Percentiles rank a stretch among this genome's conserved stretches.
phyloP scores from a whole-genome alignment of 176 grass and related monocot genomes.

The Eleusine coracana region DNA sequence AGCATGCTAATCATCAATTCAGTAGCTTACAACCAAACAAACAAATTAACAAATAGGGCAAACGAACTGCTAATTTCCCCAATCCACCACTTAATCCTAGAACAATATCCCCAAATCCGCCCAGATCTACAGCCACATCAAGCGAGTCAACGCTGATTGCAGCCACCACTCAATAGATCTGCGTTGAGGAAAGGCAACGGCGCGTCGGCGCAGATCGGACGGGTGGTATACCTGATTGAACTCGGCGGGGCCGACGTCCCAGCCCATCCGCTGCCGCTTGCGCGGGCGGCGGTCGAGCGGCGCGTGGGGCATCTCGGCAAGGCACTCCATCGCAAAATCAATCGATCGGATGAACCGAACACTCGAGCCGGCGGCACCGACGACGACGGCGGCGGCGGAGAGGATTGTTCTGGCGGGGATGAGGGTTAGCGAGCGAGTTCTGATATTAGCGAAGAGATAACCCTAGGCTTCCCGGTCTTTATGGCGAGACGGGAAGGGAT shows the following conservation, averaged over 20 bases:
- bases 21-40: neutral
- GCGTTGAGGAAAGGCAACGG: neutral
- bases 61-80: neutral
- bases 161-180: neutral
- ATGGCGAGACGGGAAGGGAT: conserved; percentile 4
- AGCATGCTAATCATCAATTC: neutral
- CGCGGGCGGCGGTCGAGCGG: conserved; percentile 82
- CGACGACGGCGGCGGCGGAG: neutral
- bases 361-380: neutral
- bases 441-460: conserved; percentile 7
- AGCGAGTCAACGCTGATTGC: neutral
- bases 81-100: neutral
- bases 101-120: neutral
- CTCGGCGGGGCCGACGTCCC: conserved; percentile 82
- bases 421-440: neutral
- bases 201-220: neutral
- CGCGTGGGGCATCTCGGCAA: conserved; percentile 67
- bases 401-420: neutral
- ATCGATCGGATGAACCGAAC: neutral
- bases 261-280: conserved; percentile 84
- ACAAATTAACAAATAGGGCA: neutral
- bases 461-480: conserved; percentile 47
- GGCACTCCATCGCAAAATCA: conserved; percentile 67
- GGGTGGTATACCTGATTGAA: conserved; percentile 53
- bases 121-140: neutral